Evolutionary conservation across 208 protist species (phyloP).

Genomic region (Leishmania aethiopica): DNA sequence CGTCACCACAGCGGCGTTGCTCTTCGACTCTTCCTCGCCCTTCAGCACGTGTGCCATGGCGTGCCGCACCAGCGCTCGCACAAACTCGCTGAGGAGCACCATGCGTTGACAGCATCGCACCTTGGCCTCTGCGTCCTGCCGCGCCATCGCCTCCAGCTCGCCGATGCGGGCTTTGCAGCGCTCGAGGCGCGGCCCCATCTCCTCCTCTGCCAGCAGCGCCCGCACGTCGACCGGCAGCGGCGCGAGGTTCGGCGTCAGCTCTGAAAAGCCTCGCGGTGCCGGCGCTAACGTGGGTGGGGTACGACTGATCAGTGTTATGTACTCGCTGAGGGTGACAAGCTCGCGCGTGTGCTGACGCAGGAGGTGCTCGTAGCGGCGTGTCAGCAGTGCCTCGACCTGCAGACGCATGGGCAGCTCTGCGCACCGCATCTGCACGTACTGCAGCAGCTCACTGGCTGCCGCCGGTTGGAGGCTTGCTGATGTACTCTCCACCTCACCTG

Average conservation of each 20-base stretch:
- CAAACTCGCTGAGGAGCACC: constrained; percentile 47
- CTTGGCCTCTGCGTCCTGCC: constrained; percentile 28
- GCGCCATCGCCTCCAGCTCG: constrained; percentile 39
- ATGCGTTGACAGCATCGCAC: constrained; percentile 51
- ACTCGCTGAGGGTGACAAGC: constrained; percentile 68
- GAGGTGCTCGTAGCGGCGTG: constrained; percentile 65
- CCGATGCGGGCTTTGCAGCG: constrained; percentile 36
- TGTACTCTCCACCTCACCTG: not conserved
- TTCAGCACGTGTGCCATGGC: not conserved
- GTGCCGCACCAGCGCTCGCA: constrained; percentile 25
- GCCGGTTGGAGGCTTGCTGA: not conserved
- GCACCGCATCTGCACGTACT: constrained; percentile 44
- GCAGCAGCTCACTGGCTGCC: constrained; percentile 13
- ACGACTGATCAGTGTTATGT: constrained; percentile 27
- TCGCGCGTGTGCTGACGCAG: constrained; percentile 66
- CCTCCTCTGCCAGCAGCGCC: constrained; percentile 16
- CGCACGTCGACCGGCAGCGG: constrained; percentile 27
- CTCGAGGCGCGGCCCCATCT: constrained; percentile 29
- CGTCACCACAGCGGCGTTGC: not conserved
- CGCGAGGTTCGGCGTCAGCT: not conserved
- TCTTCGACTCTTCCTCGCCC: not conserved
- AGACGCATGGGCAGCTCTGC: constrained; percentile 82
- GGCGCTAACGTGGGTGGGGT: constrained; percentile 16
- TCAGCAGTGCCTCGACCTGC: constrained; percentile 61
- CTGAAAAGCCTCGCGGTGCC: not conserved